These are phyloP conservation scores for Pyrenophora graminea DNA, from an alignment of 2,329 filamentous ascomycete species.

Conservation along the genomic window DNA sequence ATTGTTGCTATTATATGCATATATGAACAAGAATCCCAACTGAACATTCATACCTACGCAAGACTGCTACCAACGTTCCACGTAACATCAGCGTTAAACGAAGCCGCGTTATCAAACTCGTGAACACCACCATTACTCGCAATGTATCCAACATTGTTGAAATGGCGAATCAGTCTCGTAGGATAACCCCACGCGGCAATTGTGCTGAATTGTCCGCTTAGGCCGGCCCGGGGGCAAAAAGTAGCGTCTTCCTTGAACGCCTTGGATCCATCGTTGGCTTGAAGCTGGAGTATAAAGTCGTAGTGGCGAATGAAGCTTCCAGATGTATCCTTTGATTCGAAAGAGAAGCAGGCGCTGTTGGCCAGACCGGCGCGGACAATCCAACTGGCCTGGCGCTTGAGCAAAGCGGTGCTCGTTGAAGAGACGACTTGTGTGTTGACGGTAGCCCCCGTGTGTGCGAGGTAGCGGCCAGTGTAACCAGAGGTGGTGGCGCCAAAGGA, in stretches of 20 bases:
- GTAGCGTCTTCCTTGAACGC: slow-evolving; percentile 65
- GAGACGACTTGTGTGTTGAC: slow-evolving; percentile 62
- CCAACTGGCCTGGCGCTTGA: slow-evolving; percentile 63
- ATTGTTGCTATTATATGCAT: no score
- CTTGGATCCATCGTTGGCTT: slow-evolving; percentile 60
- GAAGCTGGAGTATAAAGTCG: slow-evolving; percentile 57
- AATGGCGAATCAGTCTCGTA: slow-evolving; percentile 63
- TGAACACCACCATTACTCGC: slow-evolving; percentile 63
- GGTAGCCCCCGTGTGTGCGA: slow-evolving; percentile 57
- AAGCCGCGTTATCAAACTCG: slow-evolving; percentile 54
- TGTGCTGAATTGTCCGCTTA: slow-evolving; percentile 58
- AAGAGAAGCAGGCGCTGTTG: slow-evolving; percentile 63
- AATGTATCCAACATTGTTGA: slow-evolving; percentile 51
- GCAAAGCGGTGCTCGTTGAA: slow-evolving; percentile 54
- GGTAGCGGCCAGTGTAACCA: slow-evolving; percentile 59
- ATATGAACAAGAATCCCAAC: no score
- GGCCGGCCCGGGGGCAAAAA: slow-evolving; percentile 60
- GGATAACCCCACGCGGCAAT: slow-evolving; percentile 65
- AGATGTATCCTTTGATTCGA: slow-evolving; percentile 62
- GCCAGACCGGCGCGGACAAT: slow-evolving; percentile 61
- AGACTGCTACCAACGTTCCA: slow-evolving; percentile 38
- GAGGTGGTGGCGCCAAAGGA: slow-evolving; percentile 62
- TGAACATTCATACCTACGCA: slow-evolving; percentile 2
- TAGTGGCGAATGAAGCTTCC: slow-evolving; percentile 64
- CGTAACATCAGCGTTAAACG: slow-evolving; percentile 61